Percentiles rank a stretch among this genome's conserved stretches.
These are phyloP conservation scores for Tulasnella sp. DNA, from an alignment of 768 basidiomycete genomes.

Conservation along the genomic window DNA sequence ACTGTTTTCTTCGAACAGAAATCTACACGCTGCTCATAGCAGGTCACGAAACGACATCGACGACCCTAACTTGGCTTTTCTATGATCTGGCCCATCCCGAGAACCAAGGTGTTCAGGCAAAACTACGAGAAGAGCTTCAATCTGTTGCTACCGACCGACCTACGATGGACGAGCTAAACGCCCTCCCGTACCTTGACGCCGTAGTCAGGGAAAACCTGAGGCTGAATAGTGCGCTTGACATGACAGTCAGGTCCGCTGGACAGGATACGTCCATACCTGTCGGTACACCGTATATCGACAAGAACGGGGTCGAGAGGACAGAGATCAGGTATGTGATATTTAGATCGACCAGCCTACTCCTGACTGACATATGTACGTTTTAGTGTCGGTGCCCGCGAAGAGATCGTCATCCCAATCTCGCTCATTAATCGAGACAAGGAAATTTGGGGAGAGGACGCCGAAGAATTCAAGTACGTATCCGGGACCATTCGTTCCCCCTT, in stretches of 20 bases:
- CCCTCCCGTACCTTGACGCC: slow-evolving; percentile 42
- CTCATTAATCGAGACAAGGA: slow-evolving; percentile 55
- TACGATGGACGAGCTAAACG: slow-evolving; percentile 41
- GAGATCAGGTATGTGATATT: slow-evolving; percentile 15
- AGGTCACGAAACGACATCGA: slow-evolving; percentile 59
- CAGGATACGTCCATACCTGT: slow-evolving; percentile 31
- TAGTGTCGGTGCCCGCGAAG: slow-evolving; percentile 45
- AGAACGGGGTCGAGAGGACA: slow-evolving; percentile 6
- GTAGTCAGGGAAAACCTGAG: slow-evolving; percentile 33
- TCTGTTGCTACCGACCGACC: slow-evolving; percentile 34
- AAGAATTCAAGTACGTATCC: no score
- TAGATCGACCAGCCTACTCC: background rate
- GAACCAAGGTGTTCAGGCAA: slow-evolving; percentile 42
- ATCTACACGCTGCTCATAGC: no score
- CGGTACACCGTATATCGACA: slow-evolving; percentile 19
- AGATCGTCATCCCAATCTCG: slow-evolving; percentile 54
- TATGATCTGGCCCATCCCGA: slow-evolving; percentile 33
- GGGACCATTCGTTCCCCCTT: no score
- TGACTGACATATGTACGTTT: background rate
- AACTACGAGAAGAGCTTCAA: slow-evolving; percentile 43
- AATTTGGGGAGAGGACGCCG: no score
- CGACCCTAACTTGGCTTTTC: background rate
- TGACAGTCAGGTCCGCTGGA: background rate
- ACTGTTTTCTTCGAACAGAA: background rate
- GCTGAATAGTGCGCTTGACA: background rate